A percentile compares a stretch with the other conserved stretches of the same genome.
phyloP scores from a whole-genome alignment of 148 eudicot species.

The Diospyros kaki region DNA sequence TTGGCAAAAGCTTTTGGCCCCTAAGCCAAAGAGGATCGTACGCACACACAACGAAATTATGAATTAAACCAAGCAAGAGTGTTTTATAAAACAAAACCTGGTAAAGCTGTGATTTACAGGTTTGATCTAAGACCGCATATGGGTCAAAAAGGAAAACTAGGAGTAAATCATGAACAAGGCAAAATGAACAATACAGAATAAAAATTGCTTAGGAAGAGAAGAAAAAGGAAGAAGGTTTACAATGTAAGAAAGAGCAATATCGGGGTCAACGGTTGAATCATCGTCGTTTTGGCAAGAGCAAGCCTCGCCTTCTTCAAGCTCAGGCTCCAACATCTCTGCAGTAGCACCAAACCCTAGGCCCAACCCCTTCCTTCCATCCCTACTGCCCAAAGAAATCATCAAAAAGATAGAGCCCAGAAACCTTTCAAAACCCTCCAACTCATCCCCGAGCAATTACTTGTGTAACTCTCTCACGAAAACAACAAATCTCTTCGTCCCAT shows the following conservation, averaged over 20 bases:
- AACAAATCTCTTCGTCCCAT: constrained; percentile 25
- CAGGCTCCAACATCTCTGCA: constrained; percentile 57
- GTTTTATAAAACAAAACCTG: background rate
- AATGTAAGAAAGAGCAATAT: constrained; percentile 79
- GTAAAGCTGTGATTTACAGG: background rate
- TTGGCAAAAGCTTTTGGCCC: background rate
- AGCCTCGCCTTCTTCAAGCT: constrained; percentile 95
- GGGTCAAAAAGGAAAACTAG: constrained; percentile 5
- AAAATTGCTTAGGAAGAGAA: constrained; percentile 5
- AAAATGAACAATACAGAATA: background rate
- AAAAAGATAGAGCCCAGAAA: constrained; percentile 17
- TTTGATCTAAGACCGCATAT: constrained; percentile 10
- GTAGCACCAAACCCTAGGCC: constrained; percentile 39
- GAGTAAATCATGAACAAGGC: background rate
- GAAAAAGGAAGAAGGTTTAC: constrained; percentile 40
- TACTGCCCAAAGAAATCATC: constrained; percentile 73
- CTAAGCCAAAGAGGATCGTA: background rate
- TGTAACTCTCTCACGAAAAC: constrained; percentile 11
- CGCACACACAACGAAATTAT: background rate
- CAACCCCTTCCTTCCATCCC: constrained; percentile 66
- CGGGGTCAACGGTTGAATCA: constrained; percentile 79
- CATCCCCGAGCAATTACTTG: constrained; percentile 9
- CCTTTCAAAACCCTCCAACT: constrained; percentile 15
- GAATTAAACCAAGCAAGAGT: background rate
- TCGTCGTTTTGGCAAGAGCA: constrained; percentile 43